Evolutionary conservation across 176 grass and related monocot genomes (phyloP).

Genomic region (Aechmea fasciata): DNA sequence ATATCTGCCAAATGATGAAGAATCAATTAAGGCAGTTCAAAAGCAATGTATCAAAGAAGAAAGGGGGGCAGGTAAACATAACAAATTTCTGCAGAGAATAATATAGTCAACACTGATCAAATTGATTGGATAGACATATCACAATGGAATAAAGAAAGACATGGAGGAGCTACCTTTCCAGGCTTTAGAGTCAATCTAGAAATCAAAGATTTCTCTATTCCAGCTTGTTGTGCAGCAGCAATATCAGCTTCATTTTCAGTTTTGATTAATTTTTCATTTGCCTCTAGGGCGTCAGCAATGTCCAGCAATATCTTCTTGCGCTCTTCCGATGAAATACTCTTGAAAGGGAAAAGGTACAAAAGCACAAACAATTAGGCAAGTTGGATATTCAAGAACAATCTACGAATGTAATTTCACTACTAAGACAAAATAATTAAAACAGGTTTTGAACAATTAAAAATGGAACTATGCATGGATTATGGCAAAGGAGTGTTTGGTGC

Average conservation of each 20-base stretch:
- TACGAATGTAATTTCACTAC: background rate
- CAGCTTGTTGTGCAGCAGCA: slow-evolving; percentile 52
- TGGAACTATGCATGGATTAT: background rate
- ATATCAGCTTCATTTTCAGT: slow-evolving; percentile 83
- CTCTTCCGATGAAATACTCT: slow-evolving; percentile 79
- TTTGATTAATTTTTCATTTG: slow-evolving; percentile 58
- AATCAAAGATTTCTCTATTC: slow-evolving; percentile 69
- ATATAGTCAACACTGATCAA: slow-evolving; percentile 9
- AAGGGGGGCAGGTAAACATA: background rate
- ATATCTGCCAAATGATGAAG: slow-evolving; percentile 52
- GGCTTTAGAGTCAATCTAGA: slow-evolving; percentile 74
- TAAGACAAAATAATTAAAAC: background rate
- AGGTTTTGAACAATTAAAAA: background rate
- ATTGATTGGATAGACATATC: background rate
- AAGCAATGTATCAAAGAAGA: slow-evolving; percentile 3
- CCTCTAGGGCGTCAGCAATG: slow-evolving; percentile 75
- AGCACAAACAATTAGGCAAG: background rate
- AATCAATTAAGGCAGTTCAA: slow-evolving; percentile 6
- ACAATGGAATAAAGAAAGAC: background rate
- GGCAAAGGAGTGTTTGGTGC: background rate
- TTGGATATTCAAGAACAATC: background rate
- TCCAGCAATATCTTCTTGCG: slow-evolving; percentile 77
- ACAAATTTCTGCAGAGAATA: background rate
- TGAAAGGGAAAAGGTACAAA: slow-evolving; percentile 1
- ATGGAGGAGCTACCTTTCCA: slow-evolving; percentile 47